Evolutionary conservation across 805 yeast species (phyloP), one percentile per base, ranked within the genome.

Genomic region (Zygotorulaspora danielsina): DNA sequence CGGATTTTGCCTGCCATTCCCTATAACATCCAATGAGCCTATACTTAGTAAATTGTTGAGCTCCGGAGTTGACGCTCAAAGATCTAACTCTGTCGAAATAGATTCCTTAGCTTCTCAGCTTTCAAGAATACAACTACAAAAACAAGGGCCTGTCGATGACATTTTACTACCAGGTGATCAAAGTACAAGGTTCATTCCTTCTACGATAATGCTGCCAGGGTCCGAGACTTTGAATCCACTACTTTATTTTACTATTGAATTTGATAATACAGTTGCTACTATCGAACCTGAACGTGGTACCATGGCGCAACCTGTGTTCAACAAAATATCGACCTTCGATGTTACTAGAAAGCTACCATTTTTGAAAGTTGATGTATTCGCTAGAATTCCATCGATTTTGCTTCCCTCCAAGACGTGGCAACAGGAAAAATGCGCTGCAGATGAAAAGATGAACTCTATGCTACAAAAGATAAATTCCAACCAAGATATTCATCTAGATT

Each of bases 241-340:
- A 44, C 73, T 93, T 26, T 86, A 85, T 62, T 74, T 89, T 54
- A 87, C 95, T 2, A 72, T 93, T 32, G 99, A 93, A 64, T 90
- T 88, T 59, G 99, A 93, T 65, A 93, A 93, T 64, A 87, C 90
- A 36, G 93, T 89, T 49, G 82, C 93, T 48, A 75, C 88, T 11
- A 79, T 90, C 36, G 95, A 88, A 50, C 93, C 97, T 2, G 77
- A 80, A 19, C 77, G 84, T 38, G 96, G 96, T 27, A 77, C 95
- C 0, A 78, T 87, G 44, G 75, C 76, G 30, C 69, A 73, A 41
- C 90, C 96, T 1, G 76, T 76, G 12, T 93, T 95, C 78, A 93
- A 88, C 61, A 84, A 84, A 51, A 87, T 87, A 8, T 84, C 95
- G 11, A 79, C 89, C 3, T 93, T 93, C 56, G 99, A 93, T 72